A percentile compares a stretch with the other conserved stretches of the same genome.
Evolutionary conservation across 805 yeast species (phyloP).

Genomic region (Priceomyces fermenticarens): DNA sequence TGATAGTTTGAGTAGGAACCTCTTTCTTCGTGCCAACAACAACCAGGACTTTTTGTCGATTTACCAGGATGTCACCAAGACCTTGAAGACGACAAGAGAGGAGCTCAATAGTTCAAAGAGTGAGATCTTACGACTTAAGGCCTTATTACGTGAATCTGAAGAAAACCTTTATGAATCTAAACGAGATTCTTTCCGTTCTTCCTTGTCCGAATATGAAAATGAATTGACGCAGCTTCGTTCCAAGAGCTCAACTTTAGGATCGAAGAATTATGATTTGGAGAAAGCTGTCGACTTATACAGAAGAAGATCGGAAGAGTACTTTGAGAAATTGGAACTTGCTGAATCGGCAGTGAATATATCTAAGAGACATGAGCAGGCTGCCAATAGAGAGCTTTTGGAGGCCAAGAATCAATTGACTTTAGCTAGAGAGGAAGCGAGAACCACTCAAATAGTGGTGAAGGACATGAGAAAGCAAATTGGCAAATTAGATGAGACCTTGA

Average conservation of each 20-base stretch:
- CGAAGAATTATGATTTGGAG: conserved; percentile 55
- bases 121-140: conserved; percentile 40
- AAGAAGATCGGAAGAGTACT: conserved; percentile 70
- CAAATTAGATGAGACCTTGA: conserved; percentile 52
- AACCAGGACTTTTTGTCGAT: conserved; percentile 47
- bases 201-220: conserved; percentile 33
- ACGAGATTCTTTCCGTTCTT: conserved; percentile 39
- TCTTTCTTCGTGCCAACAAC: conserved; percentile 19
- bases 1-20: conserved; percentile 30
- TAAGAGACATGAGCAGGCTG: conserved; percentile 55
- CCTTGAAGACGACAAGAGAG: conserved; percentile 42
- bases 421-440: conserved; percentile 49
- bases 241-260: conserved; percentile 52
- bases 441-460: conserved; percentile 51
- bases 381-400: conserved; percentile 50
- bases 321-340: conserved; percentile 69
- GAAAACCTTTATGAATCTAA: conserved; percentile 42
- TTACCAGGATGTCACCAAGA: conserved; percentile 48
- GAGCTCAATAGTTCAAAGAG: conserved; percentile 40
- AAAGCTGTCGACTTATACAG: conserved; percentile 61
- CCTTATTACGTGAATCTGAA: conserved; percentile 40
- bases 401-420: conserved; percentile 40
- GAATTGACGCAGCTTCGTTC: conserved; percentile 50
- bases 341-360: conserved; percentile 69
- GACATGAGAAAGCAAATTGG: conserved; percentile 50